These are phyloP conservation scores for Mrakiaceae sp. DNA, from an alignment of 1,284 basidiomycete species.

Conservation along the genomic window DNA sequence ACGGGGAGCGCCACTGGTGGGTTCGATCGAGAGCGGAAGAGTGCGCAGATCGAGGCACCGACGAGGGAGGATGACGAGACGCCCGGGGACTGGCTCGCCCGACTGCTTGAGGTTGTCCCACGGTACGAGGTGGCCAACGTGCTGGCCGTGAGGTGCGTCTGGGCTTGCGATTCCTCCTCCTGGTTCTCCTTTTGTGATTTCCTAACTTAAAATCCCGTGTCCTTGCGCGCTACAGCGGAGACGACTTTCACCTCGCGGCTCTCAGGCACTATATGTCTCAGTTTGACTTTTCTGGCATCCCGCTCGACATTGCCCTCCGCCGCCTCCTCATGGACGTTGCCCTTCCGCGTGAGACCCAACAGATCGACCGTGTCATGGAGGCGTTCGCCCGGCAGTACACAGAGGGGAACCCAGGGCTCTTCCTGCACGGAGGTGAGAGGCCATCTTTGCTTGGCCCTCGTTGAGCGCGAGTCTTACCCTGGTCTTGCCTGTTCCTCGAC, in stretches of 20 bases:
- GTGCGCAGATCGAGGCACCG: neutral
- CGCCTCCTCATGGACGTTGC: conserved; percentile 83
- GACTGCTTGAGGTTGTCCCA: conserved; percentile 51
- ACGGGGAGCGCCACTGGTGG: neutral
- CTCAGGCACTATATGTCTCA: conserved; percentile 59
- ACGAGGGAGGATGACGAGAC: conserved; percentile 6
- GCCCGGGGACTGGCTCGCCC: conserved; percentile 48
- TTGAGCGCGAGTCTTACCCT: neutral
- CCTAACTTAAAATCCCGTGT: conserved; percentile 5
- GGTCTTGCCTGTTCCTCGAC: no score
- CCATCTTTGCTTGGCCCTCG: conserved; percentile 10
- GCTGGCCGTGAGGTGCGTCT: conserved; percentile 61
- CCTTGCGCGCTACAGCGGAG: conserved; percentile 42
- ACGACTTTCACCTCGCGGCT: conserved; percentile 59
- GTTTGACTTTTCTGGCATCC: conserved; percentile 67
- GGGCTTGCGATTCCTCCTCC: neutral
- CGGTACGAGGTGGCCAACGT: conserved; percentile 66
- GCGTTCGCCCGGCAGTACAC: conserved; percentile 81
- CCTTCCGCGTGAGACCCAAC: conserved; percentile 90
- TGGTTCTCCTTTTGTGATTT: neutral
- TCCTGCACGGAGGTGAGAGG: conserved; percentile 58
- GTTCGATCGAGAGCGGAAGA: neutral
- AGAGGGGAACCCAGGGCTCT: conserved; percentile 72
- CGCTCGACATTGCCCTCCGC: conserved; percentile 85
- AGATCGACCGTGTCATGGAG: conserved; percentile 96